Percentiles rank a stretch among this genome's conserved stretches.
Evolutionary conservation across 495 filamentous ascomycete species (phyloP).

Genomic region (Patellaria atrata): DNA sequence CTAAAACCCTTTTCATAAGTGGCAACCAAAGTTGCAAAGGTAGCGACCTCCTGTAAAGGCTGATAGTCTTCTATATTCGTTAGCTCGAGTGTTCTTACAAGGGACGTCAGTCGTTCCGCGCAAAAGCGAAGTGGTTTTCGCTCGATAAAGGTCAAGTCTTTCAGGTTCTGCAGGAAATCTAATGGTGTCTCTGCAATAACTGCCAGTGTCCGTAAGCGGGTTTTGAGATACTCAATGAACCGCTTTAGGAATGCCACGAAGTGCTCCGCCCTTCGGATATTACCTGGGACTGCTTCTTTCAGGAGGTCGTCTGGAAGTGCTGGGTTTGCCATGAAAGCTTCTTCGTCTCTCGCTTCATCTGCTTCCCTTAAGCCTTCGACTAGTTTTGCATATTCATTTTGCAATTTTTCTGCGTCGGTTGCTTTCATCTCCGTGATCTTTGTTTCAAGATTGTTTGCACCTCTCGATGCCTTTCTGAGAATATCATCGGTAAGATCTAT

Average conservation of each 20-base stretch:
- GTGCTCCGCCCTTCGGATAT: slow-evolving; percentile 91
- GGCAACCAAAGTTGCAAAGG: slow-evolving; percentile 92
- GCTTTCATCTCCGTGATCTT: slow-evolving; percentile 88
- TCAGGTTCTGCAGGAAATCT: slow-evolving; percentile 85
- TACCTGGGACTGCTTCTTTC: slow-evolving; percentile 91
- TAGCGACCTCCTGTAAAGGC: slow-evolving; percentile 92
- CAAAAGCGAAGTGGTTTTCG: slow-evolving; percentile 93
- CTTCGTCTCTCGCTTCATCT: slow-evolving; percentile 78
- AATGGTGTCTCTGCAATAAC: slow-evolving; percentile 94
- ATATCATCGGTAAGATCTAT: slow-evolving; percentile 95
- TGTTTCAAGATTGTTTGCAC: slow-evolving; percentile 76
- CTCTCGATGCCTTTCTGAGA: slow-evolving; percentile 70
- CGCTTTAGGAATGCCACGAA: slow-evolving; percentile 90
- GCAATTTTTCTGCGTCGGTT: slow-evolving; percentile 79
- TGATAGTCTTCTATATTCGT: slow-evolving; percentile 97
- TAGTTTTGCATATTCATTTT: slow-evolving; percentile 89
- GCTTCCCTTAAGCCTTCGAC: slow-evolving; percentile 83
- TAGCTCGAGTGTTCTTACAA: slow-evolving; percentile 89
- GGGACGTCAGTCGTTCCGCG: slow-evolving; percentile 84
- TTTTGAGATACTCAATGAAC: slow-evolving; percentile 97
- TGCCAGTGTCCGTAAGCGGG: slow-evolving; percentile 93
- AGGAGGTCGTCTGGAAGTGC: slow-evolving; percentile 67
- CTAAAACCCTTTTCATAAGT: slow-evolving; percentile 97
- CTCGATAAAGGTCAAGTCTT: slow-evolving; percentile 93
- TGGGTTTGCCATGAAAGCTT: slow-evolving; percentile 94